phyloP scores from a whole-genome alignment of 257 asterid genomes.

The Solanum sitiens region DNA sequence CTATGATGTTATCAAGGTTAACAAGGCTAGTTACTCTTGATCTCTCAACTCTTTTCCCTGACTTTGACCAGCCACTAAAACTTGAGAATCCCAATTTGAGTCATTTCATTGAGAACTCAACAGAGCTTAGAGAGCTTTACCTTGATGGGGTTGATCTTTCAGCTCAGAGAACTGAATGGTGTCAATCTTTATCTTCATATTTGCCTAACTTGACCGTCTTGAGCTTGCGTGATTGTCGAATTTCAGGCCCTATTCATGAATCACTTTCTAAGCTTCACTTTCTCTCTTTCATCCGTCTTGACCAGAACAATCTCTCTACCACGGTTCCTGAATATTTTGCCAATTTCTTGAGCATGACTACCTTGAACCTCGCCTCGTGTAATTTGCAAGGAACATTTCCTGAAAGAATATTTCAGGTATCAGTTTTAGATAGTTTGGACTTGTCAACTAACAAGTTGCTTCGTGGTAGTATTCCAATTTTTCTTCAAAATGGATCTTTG shows the following conservation, averaged over 20 bases:
- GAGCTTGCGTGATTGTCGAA: constrained; percentile 33
- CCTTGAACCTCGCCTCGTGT: constrained; percentile 26
- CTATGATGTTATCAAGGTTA: constrained; percentile 3
- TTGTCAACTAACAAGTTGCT: constrained; percentile 19
- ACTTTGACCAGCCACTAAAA: background rate
- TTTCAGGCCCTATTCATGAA: constrained; percentile 28
- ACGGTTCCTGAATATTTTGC: constrained; percentile 19
- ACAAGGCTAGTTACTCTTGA: constrained; percentile 12
- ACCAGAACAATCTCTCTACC: constrained; percentile 20
- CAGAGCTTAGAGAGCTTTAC: constrained; percentile 28
- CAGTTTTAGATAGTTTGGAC: constrained; percentile 19
- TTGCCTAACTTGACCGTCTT: constrained; percentile 23
- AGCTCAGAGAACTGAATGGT: constrained; percentile 25
- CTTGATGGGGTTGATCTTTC: constrained; percentile 42
- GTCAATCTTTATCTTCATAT: constrained; percentile 21
- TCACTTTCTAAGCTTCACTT: constrained; percentile 20
- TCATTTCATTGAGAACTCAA: constrained; percentile 27
- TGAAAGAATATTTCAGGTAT: constrained; percentile 14
- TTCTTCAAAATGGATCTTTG: constrained; percentile 3
- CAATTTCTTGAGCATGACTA: constrained; percentile 17
- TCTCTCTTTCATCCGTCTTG: constrained; percentile 34
- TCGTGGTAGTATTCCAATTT: constrained; percentile 8
- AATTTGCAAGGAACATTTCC: constrained; percentile 34
- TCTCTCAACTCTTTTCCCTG: constrained; percentile 4
- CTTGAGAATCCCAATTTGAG: constrained; percentile 40